Evolutionary conservation across 345 rosid genomes (phyloP).

Genomic region (Heritiera fomes): DNA sequence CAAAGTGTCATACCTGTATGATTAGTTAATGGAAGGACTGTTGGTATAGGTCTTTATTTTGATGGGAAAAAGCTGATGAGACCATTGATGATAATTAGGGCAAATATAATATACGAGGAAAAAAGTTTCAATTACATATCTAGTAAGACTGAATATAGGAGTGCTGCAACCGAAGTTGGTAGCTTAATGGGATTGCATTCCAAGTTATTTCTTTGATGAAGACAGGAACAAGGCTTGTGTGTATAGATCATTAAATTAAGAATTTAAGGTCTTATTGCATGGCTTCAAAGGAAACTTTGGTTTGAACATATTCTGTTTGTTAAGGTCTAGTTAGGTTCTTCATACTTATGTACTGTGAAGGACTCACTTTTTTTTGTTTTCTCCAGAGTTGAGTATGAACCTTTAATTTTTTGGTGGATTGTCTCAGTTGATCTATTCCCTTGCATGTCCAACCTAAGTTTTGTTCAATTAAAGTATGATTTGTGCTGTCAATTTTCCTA

Average conservation of each 20-base stretch:
- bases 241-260: background rate
- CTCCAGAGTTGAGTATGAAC: background rate
- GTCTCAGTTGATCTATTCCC: background rate
- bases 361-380: background rate
- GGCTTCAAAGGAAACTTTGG: background rate
- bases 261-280: background rate
- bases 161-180: background rate
- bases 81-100: background rate
- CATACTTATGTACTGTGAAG: background rate
- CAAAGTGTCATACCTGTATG: background rate
- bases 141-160: background rate
- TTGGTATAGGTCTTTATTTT: background rate
- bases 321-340: background rate
- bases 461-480: background rate
- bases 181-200: background rate
- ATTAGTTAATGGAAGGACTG: background rate
- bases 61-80: background rate
- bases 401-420: background rate
- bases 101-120: background rate
- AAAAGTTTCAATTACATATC: background rate
- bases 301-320: background rate
- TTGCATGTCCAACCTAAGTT: background rate
- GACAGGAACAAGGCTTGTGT: background rate
- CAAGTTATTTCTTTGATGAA: background rate
- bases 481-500: background rate